Base-by-base conservation (phyloP, 768 basidiomycete species). In the Leccinum subtestaceum region DNA sequence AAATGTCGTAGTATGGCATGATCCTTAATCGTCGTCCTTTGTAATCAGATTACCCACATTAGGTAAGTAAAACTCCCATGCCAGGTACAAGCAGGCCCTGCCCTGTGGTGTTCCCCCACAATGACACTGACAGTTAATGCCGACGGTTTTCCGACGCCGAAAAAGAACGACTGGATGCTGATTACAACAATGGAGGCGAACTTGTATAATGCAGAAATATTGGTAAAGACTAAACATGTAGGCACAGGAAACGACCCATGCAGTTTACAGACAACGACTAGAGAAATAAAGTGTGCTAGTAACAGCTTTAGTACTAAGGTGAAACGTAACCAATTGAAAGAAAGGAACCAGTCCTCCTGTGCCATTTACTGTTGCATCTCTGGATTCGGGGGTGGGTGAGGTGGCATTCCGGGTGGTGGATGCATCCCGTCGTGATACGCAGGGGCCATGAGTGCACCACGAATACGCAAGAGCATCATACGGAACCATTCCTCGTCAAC, bases 401-500 rank as follows among this genome's bases (percentile, higher is more conserved):
- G 73, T 8, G 74, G 68, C 74, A 73, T 75, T 19, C 73, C 72
- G 27, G 72, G 73, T 1, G 74, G 72, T 10, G 74, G 74, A 52
- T 71, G 76, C 71, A 76, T 72, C 19, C 72, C 76, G 32, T 77
- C 74, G 45, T 62, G 71, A 32, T 72, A 72, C 1, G 76, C 71
- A 53, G 74, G 72, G 4, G 77, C 83, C 83, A 91, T 84, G 62
- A 92, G 77, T 17, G 87, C 87, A 47, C 80, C 80, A 56, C 91
- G 79, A 46, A 93, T 84, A n/a, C 89, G 84, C 67, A 89, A 79
- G 9, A 92, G 69, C 90, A 93, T 93, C 83, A 89, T 87, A 62
- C 87, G 77, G 66, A 86, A 94, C 91, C 91, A 94, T 61, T 93
- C 91, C 48, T 84, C 85, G 53, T 90, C 89, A 3, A 82, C 87